Base-by-base conservation (phyloP, 1,139 yeast genomes). In the Zygosaccharomyces sapae region DNA sequence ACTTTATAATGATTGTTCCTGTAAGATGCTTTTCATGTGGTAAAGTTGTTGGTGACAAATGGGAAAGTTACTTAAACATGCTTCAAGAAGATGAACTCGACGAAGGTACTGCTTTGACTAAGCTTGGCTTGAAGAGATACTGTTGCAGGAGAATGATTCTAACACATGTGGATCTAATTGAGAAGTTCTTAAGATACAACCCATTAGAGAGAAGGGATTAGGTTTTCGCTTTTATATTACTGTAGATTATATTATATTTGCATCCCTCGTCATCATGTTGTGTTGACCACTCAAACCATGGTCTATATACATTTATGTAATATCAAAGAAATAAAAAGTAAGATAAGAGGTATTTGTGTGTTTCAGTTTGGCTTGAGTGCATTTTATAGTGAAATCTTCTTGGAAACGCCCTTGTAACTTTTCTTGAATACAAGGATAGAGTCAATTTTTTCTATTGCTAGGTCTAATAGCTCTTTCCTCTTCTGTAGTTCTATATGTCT, bases 21-120 rank as follows among this genome's bases (percentile, higher is more conserved):
- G 95, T 94, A 59, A 92, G 99, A 74, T 94, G 99, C 74, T 94
- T 94, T 68, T 90, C 98, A 41, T 94, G 99, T 73, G 99, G 98
- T 62, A 94, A 94, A 73, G 86, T 92, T 60, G 97, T 94, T 53
- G 99, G 99, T 62, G 99, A 94, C 77, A 94, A 94, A 68, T 94
- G 99, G 99, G 98, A 94, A 69, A 80, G 94, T 20, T 92, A 94
- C 68, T 76, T 92, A 65, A 83, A 84, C 52, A 83, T 84, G 66
- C 75, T 92, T 54, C 96, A 89, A 70, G 96, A 89, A 59, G 97
- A 89, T 61, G 82, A 83, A 63, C 76, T 86, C 76, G 83, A 92
- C 49, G 98, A 92, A 73, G 97, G 83, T 62, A 96, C 92, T 63
- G 99, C 99, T 38, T 76, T 92, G 60, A 96, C 92, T 64, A 85